Conservation (phyloP, 805 yeast species). For the Cyberlindnera xishuangbannaensis region DNA sequence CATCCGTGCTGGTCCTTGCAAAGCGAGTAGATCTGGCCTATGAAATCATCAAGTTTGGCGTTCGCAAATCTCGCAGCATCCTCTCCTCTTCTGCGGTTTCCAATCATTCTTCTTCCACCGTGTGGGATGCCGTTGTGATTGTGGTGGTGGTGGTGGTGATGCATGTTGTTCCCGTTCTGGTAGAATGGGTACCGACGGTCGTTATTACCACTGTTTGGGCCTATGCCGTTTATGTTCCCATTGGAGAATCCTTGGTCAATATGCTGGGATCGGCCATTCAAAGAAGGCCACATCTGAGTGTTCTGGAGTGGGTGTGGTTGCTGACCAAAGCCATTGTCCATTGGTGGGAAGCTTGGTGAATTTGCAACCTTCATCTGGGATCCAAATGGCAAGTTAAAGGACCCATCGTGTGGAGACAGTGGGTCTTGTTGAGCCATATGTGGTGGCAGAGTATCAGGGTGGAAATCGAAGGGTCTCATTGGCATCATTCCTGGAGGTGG, state of each 20-base stretch:
- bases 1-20: constrained; percentile 98
- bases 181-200: constrained; percentile 18
- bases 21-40: constrained; percentile 67
- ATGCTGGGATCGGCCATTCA: constrained; percentile 17
- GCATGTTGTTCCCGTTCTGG: constrained; percentile 10
- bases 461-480: constrained; percentile 23
- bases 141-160: constrained; percentile 10
- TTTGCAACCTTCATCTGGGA: constrained; percentile 7
- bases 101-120: constrained; percentile 15
- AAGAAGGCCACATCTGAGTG: constrained; percentile 23
- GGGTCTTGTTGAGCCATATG: constrained; percentile 10
- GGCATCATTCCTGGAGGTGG: constrained; percentile 25
- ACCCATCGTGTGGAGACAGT: constrained; percentile 12
- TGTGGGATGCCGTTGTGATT: constrained; percentile 7
- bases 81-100: constrained; percentile 34
- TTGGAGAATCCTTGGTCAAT: constrained; percentile 8
- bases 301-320: constrained; percentile 16
- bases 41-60: constrained; percentile 61
- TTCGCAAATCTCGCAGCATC: constrained; percentile 67
- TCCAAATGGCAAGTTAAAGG: constrained; percentile 9
- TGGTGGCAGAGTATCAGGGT: constrained; percentile 21
- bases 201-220: constrained; percentile 9
- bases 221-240: constrained; percentile 10
- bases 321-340: constrained; percentile 14
- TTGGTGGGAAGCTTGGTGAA: constrained; percentile 11